Base-by-base conservation (phyloP, 768 basidiomycete genomes). In the Kwoniella botswanensis region DNA sequence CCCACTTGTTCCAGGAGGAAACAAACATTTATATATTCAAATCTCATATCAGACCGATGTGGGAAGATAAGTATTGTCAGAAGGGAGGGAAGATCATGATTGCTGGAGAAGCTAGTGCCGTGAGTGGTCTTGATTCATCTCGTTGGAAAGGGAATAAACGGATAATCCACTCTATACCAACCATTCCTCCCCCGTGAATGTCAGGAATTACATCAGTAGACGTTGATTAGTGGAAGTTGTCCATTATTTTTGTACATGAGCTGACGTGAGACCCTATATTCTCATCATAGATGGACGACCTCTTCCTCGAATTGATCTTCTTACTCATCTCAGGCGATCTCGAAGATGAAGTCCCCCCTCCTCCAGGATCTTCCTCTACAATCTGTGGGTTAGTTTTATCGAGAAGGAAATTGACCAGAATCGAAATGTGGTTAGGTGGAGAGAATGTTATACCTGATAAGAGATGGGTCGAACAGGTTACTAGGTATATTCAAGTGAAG, bases 391-490 rank as follows among this genome's bases (percentile, higher is more conserved):
- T 67, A 15, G 70, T 74, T 1, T 35, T 75, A 17, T 68, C 73
- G 12, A 50, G 74, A 59, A 53, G 52, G n/a, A 65, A 26, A 26
- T 57, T 64, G 2, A 74, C 75, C 18, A 67, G 79, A 9, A 60
- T 81, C 43, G 79, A 81, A 56, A 65, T 79, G 15, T 81, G 79
- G 79, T 46, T 81, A 10, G 75, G 73, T n/a, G 72, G 69, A 17
- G 53, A 24, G 0, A 21, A 62, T 0, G 24, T 35, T 1, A 15
- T 22, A 4, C 75, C 75, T n/a, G 26, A 58, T 10, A n/a, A 13
- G n/a, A 67, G 44, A 9, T 79, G 71, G 71, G 35, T 75, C 24
- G 63, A 54, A 13, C 7, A 24, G 1, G 67, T 78, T 3, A 62
- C 52, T 2, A 21, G 42, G 35, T 63, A 54, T 18, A n/a, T 68